phyloP scores from a whole-genome alignment of 345 rosid species.

The Eucalyptus pumila region DNA sequence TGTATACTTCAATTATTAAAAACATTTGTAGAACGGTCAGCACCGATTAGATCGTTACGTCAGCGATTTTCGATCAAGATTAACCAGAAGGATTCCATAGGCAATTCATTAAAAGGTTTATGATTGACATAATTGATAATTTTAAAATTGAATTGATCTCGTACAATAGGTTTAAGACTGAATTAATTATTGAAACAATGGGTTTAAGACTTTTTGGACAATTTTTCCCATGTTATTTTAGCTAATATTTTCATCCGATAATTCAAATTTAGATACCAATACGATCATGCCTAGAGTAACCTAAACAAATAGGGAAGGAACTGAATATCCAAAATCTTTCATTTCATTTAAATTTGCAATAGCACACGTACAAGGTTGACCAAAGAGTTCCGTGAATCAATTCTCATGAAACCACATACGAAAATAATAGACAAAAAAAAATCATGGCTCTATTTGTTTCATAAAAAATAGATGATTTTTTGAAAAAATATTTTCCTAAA shows the following conservation, averaged over 20 bases:
- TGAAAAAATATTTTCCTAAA: no score
- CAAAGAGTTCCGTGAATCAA: neutral
- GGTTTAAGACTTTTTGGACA: no score
- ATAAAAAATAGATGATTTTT: no score
- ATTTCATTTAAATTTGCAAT: neutral
- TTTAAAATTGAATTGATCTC: neutral
- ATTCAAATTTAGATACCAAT: neutral
- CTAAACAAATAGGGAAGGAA: neutral
- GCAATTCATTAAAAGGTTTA: no score
- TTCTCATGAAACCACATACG: rapidly evolving
- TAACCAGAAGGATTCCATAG: rapidly evolving
- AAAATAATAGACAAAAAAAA: neutral
- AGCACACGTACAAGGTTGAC: neutral
- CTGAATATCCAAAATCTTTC: neutral
- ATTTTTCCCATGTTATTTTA: no score
- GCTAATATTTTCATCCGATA: neutral
- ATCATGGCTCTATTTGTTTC: neutral
- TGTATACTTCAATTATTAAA: neutral
- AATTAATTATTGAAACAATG: no score
- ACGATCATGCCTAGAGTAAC: neutral
- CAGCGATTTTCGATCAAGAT: rapidly evolving
- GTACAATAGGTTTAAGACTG: no score
- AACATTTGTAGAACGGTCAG: neutral
- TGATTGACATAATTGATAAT: neutral
- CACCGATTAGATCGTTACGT: rapidly evolving